Base-by-base conservation (phyloP, 1,284 basidiomycete species). In the Cerioporus squamosus region DNA sequence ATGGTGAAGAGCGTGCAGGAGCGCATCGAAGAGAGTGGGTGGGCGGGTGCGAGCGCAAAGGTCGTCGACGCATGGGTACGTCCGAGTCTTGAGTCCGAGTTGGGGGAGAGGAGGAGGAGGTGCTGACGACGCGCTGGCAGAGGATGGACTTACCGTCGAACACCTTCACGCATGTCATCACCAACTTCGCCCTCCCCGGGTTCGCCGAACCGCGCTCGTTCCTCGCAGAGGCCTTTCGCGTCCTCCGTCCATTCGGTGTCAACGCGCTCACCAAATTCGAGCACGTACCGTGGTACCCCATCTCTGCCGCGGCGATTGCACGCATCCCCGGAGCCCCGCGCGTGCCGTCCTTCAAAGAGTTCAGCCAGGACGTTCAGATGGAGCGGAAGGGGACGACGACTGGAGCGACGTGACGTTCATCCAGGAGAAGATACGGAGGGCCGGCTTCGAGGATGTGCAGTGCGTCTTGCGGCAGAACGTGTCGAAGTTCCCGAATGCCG, bases 51-150 rank as follows among this genome's bases (percentile, higher is more conserved):
- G 18, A 38, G 22, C 26, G 45, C 51, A 7, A 47, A 48, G 46
- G 40, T 58, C 22, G 24, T 58, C 23, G 56, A 58, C 31, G 56
- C 56, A n/a, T 47, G 38, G 51, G 56, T 58, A 46, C 18, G 55
- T 46, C 15, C 39, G 24, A 20, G 20, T 26, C 22, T 38, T 42
- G 8, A 48, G 17, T 14, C 31, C 15, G 40, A 20, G 18, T 39
- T 14, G 15, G 5, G 38, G 26, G 26, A 29, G 26, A 9, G 38
- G 38, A 39, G 38, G 38, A 39, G 38, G 15, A 17, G 38, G 18
- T 18, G 38, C 38, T 36, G 29, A 31, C 10, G 20, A 18, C 22
- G 2, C 22, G 9, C 22, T n/a, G 44, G 26, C 33, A 57, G 55
- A 52, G 39, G 15, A 47, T 48, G 55, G 55, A 52, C 55, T 47